A percentile compares a stretch with the other conserved stretches of the same genome.
Evolutionary conservation across 2,329 filamentous ascomycete species (phyloP).

Genomic region (Pyricularia sp.): DNA sequence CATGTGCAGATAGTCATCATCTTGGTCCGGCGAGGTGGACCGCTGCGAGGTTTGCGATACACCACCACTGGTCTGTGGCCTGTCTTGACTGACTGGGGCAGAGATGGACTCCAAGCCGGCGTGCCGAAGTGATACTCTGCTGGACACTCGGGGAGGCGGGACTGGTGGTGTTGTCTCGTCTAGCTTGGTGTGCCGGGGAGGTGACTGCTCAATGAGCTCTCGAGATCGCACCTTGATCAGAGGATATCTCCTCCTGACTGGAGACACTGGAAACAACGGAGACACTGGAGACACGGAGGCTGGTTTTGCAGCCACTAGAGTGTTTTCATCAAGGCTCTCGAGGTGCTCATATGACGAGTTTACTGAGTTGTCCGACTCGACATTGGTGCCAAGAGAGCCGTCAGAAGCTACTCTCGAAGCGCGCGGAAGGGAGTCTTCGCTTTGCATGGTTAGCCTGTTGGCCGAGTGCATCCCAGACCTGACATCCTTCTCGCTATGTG

Average conservation of each 20-base stretch:
- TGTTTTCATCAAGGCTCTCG: constrained; percentile 10
- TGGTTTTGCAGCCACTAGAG: background rate
- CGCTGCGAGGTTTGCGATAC: constrained; percentile 24
- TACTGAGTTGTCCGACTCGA: constrained; percentile 33
- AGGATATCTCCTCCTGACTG: constrained; percentile 11
- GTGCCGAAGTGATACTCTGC: constrained; percentile 37
- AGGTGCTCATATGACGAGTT: constrained; percentile 38
- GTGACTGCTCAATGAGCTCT: constrained; percentile 36
- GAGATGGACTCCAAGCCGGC: constrained; percentile 29
- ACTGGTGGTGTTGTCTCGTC: constrained; percentile 25
- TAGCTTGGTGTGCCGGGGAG: constrained; percentile 41
- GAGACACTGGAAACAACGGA: constrained; percentile 1
- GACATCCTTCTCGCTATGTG: constrained; percentile 45
- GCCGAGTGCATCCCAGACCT: constrained; percentile 28
- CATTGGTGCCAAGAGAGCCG: constrained; percentile 25
- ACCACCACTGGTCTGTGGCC: constrained; percentile 33
- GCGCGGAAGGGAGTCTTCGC: constrained; percentile 32
- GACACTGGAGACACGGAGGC: constrained; percentile 3
- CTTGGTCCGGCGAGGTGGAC: constrained; percentile 7
- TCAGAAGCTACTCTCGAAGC: constrained; percentile 24
- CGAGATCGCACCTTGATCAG: constrained; percentile 37
- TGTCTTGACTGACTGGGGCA: constrained; percentile 24
- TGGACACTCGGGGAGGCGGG: constrained; percentile 45
- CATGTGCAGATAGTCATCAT: constrained; percentile 13
- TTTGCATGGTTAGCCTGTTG: constrained; percentile 30